Evolutionary conservation across 176 grass and related monocot species (phyloP).

Genomic region (Aegilops umbellulata): DNA sequence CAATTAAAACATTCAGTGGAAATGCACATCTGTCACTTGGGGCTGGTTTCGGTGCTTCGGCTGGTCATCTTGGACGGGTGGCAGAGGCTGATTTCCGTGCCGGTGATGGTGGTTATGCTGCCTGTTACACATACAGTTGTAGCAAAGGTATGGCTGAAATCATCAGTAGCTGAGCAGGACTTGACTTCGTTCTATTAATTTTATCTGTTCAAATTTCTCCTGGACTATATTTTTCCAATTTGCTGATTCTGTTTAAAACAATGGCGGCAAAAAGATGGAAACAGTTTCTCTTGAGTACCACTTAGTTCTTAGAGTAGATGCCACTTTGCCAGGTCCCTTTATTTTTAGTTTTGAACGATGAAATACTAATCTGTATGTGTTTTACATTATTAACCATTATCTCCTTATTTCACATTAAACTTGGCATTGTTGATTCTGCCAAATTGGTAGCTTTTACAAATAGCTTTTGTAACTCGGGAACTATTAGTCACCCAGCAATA

Average conservation of each 20-base stretch:
- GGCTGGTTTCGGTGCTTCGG: constrained; percentile 79
- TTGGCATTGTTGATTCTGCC: not conserved
- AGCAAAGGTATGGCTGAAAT: constrained; percentile 70
- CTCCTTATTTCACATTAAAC: constrained; percentile 6
- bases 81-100: constrained; percentile 90
- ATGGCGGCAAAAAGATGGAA: not conserved
- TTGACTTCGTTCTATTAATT: not conserved
- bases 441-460: not conserved
- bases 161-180: not conserved
- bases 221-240: not conserved
- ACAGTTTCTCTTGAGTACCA: not conserved
- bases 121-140: constrained; percentile 93
- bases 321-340: not conserved
- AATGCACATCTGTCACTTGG: constrained; percentile 78
- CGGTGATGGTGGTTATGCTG: constrained; percentile 86
- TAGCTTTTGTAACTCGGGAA: not conserved
- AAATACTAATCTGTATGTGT: not conserved
- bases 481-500: not conserved
- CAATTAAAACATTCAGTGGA: constrained; percentile 90
- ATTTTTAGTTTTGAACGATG: not conserved
- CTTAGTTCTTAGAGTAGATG: constrained; percentile 1
- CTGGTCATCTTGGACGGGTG: constrained; percentile 70
- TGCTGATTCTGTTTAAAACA: not conserved
- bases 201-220: not conserved
- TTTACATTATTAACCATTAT: not conserved